A percentile compares a stretch with the other conserved stretches of the same genome.
Evolutionary conservation across 208 protist genomes (phyloP).

Genomic region (Trypanosoma brucei): DNA sequence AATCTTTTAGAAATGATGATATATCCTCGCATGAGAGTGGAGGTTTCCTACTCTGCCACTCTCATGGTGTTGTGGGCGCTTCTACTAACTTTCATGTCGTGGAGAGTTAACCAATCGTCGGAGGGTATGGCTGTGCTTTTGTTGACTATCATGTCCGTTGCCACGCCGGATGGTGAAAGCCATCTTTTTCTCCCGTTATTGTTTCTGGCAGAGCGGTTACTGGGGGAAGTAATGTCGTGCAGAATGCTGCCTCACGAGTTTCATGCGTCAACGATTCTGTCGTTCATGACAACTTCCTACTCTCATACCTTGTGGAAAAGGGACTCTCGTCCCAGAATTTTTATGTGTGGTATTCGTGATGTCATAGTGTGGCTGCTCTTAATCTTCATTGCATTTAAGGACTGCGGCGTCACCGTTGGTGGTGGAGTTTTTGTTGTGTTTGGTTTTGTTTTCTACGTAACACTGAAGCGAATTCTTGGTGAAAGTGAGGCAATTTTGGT

Average conservation of each 20-base stretch:
- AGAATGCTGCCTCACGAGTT: constrained; percentile 61
- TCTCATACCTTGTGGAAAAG: constrained; percentile 28
- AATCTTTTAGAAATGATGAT: constrained; percentile 15
- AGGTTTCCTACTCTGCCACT: constrained; percentile 82
- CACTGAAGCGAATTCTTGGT: constrained; percentile 41
- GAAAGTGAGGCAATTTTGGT: constrained; percentile 81
- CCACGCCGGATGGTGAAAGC: constrained; percentile 66
- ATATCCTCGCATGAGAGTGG: constrained; percentile 31
- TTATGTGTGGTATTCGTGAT: constrained; percentile 31
- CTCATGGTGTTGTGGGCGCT: constrained; percentile 64
- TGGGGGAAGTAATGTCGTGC: constrained; percentile 43
- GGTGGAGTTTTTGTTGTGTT: constrained; percentile 55
- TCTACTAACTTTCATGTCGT: constrained; percentile 51
- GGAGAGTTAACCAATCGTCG: constrained; percentile 29
- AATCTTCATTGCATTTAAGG: constrained; percentile 55
- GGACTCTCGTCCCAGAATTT: constrained; percentile 36
- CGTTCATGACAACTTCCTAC: constrained; percentile 62
- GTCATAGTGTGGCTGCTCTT: constrained; percentile 41
- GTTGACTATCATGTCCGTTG: constrained; percentile 48
- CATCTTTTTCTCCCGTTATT: constrained; percentile 74
- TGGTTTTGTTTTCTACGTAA: constrained; percentile 63
- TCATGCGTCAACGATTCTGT: constrained; percentile 76
- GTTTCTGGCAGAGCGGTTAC: constrained; percentile 67
- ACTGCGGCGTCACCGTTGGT: constrained; percentile 58
- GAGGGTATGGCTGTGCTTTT: constrained; percentile 49